Base-by-base conservation (phyloP, 1,284 basidiomycete species). In the Ceratobasidium papillatum region DNA sequence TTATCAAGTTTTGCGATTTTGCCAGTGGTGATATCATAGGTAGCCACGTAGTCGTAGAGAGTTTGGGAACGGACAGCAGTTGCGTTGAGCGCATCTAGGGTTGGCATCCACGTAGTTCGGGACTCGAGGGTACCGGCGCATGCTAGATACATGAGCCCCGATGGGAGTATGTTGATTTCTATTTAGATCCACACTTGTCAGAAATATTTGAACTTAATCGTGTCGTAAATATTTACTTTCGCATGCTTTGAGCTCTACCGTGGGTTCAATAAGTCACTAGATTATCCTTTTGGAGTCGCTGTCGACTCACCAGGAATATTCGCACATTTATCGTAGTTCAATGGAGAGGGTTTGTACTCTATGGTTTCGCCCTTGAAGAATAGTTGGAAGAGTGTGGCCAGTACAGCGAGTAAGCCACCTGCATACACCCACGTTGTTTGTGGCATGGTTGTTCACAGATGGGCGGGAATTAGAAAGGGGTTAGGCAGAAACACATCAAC, bases 1-100 rank as follows among this genome's bases (percentile, higher is more conserved):
- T 88, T 80, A 8, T 81, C 78, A 58, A 93, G 83, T 36, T 83
- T 86, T 14, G 83, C 87, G 17, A 56, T 68, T 56, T 36, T 68
- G 3, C 65, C 65, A 19, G 65, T 68, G 34, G 11, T 14, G 22
- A 56, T 54, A 27, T 68, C 65, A 41, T 68, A 68, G 1, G 65
- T 68, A 19, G 51, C 65, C 51, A 68, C 34, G 43, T 68, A 54
- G 22, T 68, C 65, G 36, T n/a, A 19, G 22, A 36, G 19, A n/a
- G 49, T 3, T 54, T 17, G 49, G 1, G 51, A 54, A 22, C 36
- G 65, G n/a, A 56, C 9, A 17, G 65, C 65, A 27, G 65, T 56
- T 34, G 49, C 51, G 36, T 68, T 56, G 45, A 68, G 51, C 17
- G 65, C 65, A 43, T 68, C 65, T 14, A 68, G 19, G 8, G 65